These are phyloP conservation scores for Leccinum obscurum DNA, from an alignment of 768 basidiomycete species.

Conservation along the genomic window DNA sequence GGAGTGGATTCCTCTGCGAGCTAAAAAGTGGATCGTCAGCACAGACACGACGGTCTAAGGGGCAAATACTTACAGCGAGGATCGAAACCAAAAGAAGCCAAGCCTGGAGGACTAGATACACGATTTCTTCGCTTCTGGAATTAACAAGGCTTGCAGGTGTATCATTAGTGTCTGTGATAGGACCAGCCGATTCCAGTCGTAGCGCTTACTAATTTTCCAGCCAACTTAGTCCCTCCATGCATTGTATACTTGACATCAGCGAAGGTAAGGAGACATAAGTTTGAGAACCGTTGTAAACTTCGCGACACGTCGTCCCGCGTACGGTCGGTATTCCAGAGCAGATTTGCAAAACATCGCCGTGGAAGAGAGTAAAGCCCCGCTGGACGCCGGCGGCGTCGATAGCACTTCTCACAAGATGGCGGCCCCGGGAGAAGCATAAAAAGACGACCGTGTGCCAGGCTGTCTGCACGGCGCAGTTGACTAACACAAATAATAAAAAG, in stretches of 20 bases:
- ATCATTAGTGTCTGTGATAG: not conserved
- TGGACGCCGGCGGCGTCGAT: constrained; percentile 30
- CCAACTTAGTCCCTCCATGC: constrained; percentile 47
- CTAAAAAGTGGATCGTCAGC: constrained; percentile 28
- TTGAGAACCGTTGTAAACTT: constrained; percentile 15
- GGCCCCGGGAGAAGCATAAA: constrained; percentile 37
- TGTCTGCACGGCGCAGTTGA: constrained; percentile 42
- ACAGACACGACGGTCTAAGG: not conserved
- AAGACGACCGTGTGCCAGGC: constrained; percentile 42
- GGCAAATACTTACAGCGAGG: constrained; percentile 40
- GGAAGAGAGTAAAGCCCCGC: constrained; percentile 24
- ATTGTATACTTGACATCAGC: constrained; percentile 24
- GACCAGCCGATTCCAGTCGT: not conserved
- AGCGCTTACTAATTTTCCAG: constrained; percentile 43
- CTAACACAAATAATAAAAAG: constrained; percentile 49
- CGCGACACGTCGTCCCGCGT: constrained; percentile 22
- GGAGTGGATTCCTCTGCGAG: constrained; percentile 53
- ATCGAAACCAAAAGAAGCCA: constrained; percentile 50
- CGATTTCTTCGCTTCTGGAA: constrained; percentile 47
- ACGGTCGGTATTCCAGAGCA: constrained; percentile 43
- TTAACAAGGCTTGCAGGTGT: constrained; percentile 23
- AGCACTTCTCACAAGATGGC: constrained; percentile 33
- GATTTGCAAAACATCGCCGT: constrained; percentile 23
- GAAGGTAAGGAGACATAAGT: not conserved
- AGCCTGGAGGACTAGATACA: constrained; percentile 44